A percentile compares a stretch with the other conserved stretches of the same genome.
Evolutionary conservation across 2,329 filamentous ascomycete genomes (phyloP).

Genomic region (Phyllosticta citribraziliensis): DNA sequence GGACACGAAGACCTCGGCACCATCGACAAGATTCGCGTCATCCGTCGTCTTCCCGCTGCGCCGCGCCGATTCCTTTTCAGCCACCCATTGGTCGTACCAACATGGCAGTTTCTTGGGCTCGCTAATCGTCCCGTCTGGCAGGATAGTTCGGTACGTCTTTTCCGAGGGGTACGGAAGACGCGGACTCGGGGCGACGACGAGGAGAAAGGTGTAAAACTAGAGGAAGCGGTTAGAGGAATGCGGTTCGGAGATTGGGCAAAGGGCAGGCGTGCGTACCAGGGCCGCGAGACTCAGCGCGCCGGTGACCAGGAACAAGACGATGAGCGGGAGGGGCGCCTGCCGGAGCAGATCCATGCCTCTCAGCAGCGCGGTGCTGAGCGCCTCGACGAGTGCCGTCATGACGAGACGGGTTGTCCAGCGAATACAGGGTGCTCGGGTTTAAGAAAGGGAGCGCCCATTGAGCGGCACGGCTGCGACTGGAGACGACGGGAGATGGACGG

Average conservation of each 20-base stretch:
- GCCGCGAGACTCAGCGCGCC: slow-evolving; percentile 3
- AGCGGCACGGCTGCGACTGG: slow-evolving; percentile 2
- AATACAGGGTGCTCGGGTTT: slow-evolving; percentile 3
- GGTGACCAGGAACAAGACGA: slow-evolving; percentile 7
- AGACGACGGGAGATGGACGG: background rate
- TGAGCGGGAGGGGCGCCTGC: slow-evolving; percentile 6
- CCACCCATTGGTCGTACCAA: slow-evolving; percentile 72
- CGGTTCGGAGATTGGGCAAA: background rate
- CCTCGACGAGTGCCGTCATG: slow-evolving; percentile 2
- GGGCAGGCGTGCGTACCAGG: slow-evolving; percentile 7
- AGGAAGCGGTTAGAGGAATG: background rate
- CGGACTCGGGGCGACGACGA: slow-evolving; percentile 70
- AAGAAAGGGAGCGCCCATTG: slow-evolving; percentile 3
- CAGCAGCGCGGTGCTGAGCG: slow-evolving; percentile 2
- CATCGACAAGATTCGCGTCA: slow-evolving; percentile 54
- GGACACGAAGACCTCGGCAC: slow-evolving; percentile 74
- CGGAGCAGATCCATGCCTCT: slow-evolving; percentile 5
- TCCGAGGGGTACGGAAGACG: slow-evolving; percentile 66
- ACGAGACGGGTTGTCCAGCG: background rate
- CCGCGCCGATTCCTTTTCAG: slow-evolving; percentile 42
- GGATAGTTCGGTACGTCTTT: slow-evolving; percentile 72
- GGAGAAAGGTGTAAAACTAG: slow-evolving; percentile 58
- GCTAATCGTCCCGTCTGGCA: slow-evolving; percentile 51
- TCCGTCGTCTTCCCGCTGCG: slow-evolving; percentile 20
- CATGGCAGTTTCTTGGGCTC: slow-evolving; percentile 57